Conservation (phyloP, 352 stramenopile genomes). For the Elongisporangium prolatum region DNA sequence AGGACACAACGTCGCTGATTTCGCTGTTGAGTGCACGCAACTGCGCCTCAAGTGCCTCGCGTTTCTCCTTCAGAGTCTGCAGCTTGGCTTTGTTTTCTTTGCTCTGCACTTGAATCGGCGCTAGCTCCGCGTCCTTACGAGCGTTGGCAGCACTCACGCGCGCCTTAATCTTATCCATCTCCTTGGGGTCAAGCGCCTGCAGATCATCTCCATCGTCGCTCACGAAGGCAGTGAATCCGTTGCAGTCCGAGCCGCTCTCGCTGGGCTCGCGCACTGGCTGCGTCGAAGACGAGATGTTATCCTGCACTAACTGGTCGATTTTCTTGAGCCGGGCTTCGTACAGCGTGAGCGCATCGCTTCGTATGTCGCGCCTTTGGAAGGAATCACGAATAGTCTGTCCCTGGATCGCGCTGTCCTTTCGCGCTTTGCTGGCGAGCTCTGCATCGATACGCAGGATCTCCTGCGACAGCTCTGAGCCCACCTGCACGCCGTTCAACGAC, state of each 20-base stretch:
- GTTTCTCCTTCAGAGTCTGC: slow-evolving; percentile 27
- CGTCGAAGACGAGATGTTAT: slow-evolving; percentile 32
- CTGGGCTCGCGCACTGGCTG: slow-evolving; percentile 18
- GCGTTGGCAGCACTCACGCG: slow-evolving; percentile 31
- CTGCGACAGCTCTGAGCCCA: slow-evolving; percentile 34
- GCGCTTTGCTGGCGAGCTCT: slow-evolving; percentile 27
- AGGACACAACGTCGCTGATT: slow-evolving; percentile 30
- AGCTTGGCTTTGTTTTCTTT: slow-evolving; percentile 11
- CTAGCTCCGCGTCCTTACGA: slow-evolving; percentile 28
- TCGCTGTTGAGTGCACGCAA: slow-evolving; percentile 41
- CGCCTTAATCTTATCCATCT: slow-evolving; percentile 32
- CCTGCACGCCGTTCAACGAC: slow-evolving; percentile 35
- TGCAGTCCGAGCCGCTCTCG: slow-evolving; percentile 4
- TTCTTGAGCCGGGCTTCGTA: slow-evolving; percentile 40
- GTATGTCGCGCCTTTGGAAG: slow-evolving; percentile 71
- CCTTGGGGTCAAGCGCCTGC: slow-evolving; percentile 18
- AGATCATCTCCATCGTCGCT: slow-evolving; percentile 12
- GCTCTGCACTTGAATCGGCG: slow-evolving; percentile 26
- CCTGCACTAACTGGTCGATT: slow-evolving; percentile 32
- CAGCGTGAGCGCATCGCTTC: slow-evolving; percentile 55
- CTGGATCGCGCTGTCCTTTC: slow-evolving; percentile 48
- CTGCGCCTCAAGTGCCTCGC: slow-evolving; percentile 52
- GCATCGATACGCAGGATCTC: slow-evolving; percentile 52
- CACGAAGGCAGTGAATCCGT: slow-evolving; percentile 7
- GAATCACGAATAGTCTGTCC: slow-evolving; percentile 73